Evolutionary conservation across 202 grass and related monocot species (phyloP), one percentile per base, ranked within the genome.

Genomic region (Schoenoplectus triqueter): DNA sequence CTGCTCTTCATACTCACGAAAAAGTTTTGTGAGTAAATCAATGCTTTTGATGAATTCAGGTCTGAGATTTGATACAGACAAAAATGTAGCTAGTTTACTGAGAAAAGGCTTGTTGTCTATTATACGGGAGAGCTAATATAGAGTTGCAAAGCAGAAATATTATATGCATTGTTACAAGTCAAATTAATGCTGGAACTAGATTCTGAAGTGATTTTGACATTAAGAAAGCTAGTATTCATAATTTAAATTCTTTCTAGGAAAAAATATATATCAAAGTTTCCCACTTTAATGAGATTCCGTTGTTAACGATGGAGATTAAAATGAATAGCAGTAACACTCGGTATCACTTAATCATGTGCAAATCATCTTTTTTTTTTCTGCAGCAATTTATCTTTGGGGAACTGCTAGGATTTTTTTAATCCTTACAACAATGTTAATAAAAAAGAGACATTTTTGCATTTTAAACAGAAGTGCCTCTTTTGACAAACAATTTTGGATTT

Each of bases 1-100:
- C n/a, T n/a, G n/a, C n/a, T n/a, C n/a, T n/a, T n/a, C n/a, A 81
- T 57, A 60, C 21, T 80, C 52, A 15, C 47, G 81, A 89, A 90
- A 69, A 84, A 86, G 87, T 7, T 39, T 89, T 84, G 86, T 82
- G 11, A 79, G 73, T 64, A 86, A 78, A 50, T 73, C 87, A 62
- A 66, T 22, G 49, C 66, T 73, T 41, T 88, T 84, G 60, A 89
- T 88, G 73, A 75, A 87, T 69, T 90, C 86, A 56, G 89, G 87
- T 88, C 88, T 87, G 69, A 92, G 76, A 52, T n/a, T 70, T 81
- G n/a, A 55, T 44, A 22, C 44, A 51, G 61, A 81, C 11, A 89
- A 84, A 59, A 84, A 67, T 73, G 76, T 78, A 71, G 77, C 86
- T 52, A 62, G 55, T 78, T 88, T 82, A 2, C 73, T 15, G 14